Percentiles rank a stretch among this genome's conserved stretches.
Conservation (phyloP, 2,329 filamentous ascomycete genomes). For the Ophiostoma novo-ulmi region DNA sequence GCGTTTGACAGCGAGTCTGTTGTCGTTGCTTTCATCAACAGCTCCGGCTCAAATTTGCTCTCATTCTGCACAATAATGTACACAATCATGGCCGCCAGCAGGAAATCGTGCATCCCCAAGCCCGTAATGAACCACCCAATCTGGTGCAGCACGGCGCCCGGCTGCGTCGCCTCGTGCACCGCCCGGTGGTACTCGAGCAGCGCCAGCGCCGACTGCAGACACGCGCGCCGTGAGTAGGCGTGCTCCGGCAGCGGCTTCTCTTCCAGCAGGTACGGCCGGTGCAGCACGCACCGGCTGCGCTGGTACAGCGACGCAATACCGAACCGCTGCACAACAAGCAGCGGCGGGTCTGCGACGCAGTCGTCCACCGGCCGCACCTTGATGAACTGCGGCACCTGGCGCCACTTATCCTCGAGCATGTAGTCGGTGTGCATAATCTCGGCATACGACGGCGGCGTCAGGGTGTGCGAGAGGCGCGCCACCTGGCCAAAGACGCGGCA, state of each 20-base stretch:
- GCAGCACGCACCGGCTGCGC: slow-evolving; percentile 52
- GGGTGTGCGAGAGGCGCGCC: slow-evolving; percentile 45
- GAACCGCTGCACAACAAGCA: slow-evolving; percentile 48
- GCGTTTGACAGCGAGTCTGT: not conserved
- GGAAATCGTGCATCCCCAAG: slow-evolving; percentile 55
- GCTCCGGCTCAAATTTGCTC: slow-evolving; percentile 27
- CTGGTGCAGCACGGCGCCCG: slow-evolving; percentile 49
- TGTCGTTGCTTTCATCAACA: slow-evolving; percentile 16
- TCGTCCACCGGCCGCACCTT: slow-evolving; percentile 45
- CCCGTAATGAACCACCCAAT: slow-evolving; percentile 55
- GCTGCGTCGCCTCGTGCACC: slow-evolving; percentile 46
- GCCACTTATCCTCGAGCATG: slow-evolving; percentile 43
- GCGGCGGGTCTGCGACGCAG: slow-evolving; percentile 45
- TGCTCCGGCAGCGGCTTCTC: slow-evolving; percentile 41
- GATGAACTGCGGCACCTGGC: slow-evolving; percentile 45
- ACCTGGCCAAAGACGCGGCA: slow-evolving; percentile 47
- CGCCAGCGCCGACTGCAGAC: slow-evolving; percentile 45
- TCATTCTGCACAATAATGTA: slow-evolving; percentile 48
- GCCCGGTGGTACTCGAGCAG: slow-evolving; percentile 46
- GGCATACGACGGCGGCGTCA: slow-evolving; percentile 44
- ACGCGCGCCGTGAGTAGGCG: slow-evolving; percentile 48
- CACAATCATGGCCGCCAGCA: slow-evolving; percentile 57
- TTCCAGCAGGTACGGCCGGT: slow-evolving; percentile 49
- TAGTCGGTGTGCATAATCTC: slow-evolving; percentile 48
- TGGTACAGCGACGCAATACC: slow-evolving; percentile 50